A percentile compares a stretch with the other conserved stretches of the same genome.
Evolutionary conservation across 768 basidiomycete genomes (phyloP).

Genomic region (Exidia glandulosa): DNA sequence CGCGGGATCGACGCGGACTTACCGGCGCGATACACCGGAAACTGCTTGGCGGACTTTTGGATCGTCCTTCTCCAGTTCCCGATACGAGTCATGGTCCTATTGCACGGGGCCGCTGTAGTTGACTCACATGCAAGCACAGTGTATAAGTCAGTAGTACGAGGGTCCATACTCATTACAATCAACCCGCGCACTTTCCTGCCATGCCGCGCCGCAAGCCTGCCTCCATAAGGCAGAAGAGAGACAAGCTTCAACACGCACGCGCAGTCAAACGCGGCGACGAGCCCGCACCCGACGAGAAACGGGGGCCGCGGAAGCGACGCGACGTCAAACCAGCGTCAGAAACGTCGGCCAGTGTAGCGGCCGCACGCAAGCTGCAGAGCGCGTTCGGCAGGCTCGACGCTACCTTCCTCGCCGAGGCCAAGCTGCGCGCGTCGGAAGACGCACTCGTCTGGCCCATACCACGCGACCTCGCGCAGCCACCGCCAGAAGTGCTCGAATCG

Average conservation of each 20-base stretch:
- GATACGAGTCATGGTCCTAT: too few species aligned
- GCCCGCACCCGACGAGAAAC: conserved; percentile 21
- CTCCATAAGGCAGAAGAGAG: conserved; percentile 60
- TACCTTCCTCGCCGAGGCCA: conserved; percentile 50
- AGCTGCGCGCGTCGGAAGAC: conserved; percentile 39
- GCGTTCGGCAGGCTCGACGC: conserved; percentile 53
- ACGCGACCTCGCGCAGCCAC: conserved; percentile 26
- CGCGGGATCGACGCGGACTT: not conserved
- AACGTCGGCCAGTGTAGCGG: not conserved
- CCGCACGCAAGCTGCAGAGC: conserved; percentile 17
- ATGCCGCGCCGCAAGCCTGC: conserved; percentile 32
- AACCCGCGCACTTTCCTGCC: too few species aligned
- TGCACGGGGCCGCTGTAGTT: too few species aligned
- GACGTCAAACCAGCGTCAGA: conserved; percentile 10
- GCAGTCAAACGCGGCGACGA: conserved; percentile 76
- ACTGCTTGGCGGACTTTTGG: too few species aligned
- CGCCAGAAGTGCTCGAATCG: conserved; percentile 10
- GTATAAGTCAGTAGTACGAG: too few species aligned
- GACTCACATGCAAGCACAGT: too few species aligned
- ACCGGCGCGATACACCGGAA: not conserved
- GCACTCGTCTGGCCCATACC: conserved; percentile 48
- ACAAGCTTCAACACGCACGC: conserved; percentile 64
- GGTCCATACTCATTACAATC: too few species aligned
- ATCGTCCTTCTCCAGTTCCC: too few species aligned
- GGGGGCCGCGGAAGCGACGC: too few species aligned